These are phyloP conservation scores for Jacaranda copaia DNA, from an alignment of 257 asterid genomes.

Conservation along the genomic window DNA sequence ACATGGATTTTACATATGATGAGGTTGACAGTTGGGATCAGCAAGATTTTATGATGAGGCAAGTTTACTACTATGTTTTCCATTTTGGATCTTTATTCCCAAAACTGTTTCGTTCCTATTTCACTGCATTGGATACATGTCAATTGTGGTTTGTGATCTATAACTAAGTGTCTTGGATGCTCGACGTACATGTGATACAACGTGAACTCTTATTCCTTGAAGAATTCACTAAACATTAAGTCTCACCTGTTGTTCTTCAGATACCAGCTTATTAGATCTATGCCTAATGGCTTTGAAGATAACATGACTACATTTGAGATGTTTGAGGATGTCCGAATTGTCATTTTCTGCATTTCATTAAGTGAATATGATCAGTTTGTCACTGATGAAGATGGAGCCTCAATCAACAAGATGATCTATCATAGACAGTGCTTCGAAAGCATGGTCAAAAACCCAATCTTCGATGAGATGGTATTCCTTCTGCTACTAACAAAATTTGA, in stretches of 20 bases:
- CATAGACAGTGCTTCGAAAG: slow-evolving; percentile 37
- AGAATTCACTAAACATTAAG: neutral
- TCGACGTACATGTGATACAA: neutral
- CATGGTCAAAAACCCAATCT: slow-evolving; percentile 39
- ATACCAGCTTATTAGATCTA: slow-evolving; percentile 44
- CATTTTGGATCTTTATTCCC: too few species aligned
- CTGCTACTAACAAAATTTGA: slow-evolving; percentile 45
- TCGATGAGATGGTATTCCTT: slow-evolving; percentile 34
- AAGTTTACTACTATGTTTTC: neutral
- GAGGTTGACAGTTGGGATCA: slow-evolving; percentile 45
- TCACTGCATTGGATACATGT: neutral
- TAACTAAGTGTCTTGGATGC: neutral
- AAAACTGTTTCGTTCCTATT: neutral
- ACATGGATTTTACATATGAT: slow-evolving; percentile 59
- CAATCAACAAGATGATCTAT: slow-evolving; percentile 42
- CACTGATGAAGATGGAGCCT: slow-evolving; percentile 1
- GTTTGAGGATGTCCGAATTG: slow-evolving; percentile 41
- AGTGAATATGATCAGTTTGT: slow-evolving; percentile 39
- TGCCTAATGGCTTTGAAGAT: slow-evolving; percentile 16
- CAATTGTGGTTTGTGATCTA: neutral
- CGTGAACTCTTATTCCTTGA: neutral
- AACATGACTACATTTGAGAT: slow-evolving; percentile 36
- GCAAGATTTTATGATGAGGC: slow-evolving; percentile 52
- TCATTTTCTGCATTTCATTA: slow-evolving; percentile 39
- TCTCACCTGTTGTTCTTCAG: slow-evolving; percentile 21